Base-by-base conservation (phyloP, 805 yeast species). In the Candida nonsorbophila region DNA sequence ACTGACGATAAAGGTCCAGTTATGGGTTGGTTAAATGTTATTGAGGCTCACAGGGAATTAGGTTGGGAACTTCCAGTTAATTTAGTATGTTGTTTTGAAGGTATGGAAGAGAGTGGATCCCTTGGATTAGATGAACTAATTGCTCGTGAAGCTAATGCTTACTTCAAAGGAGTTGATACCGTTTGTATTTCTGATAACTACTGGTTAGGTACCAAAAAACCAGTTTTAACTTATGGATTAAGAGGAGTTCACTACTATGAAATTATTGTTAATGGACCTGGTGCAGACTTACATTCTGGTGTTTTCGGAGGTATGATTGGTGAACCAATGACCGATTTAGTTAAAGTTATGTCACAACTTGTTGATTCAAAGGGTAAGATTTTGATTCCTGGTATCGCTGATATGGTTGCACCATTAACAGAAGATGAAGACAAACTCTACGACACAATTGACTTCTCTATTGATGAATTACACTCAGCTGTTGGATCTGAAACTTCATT, bases 1-100 rank as follows among this genome's bases (percentile, higher is more conserved):
- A 84, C 97, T 23, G 99, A 92, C 54, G 99, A 92, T 55, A 92
- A 94, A 60, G 99, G 98, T 18, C 99, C 99, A 20, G 94, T 92
- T 25, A 69, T 88, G 45, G 97, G 95, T 31, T 92, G 99, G 99
- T 72, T 92, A 54, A 90, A 92, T 55, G 81, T 79, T 22, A 69
- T 92, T 24, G 83, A 88, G 62, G 97, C 98, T 10, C 97, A 92
- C 62, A 78, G 72, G 33, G 83, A 78, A 44, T 72, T 85, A 33
- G 87, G 85, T 13, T 51, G 84, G 49, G 96, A 88, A 40, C 70
- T 92, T 34, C 99, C 99, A 12, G 97, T 92, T 39, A 92, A 92
- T 64, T 62, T 92, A 46, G 74, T 87, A 28, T 81, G 84, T 54
- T 86, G 96, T 60, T 92, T 92, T 49, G 99, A 92, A 64, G 97